These are phyloP conservation scores for Fusarium gaditjirri DNA, from an alignment of 2,329 filamentous ascomycete genomes.

Conservation along the genomic window DNA sequence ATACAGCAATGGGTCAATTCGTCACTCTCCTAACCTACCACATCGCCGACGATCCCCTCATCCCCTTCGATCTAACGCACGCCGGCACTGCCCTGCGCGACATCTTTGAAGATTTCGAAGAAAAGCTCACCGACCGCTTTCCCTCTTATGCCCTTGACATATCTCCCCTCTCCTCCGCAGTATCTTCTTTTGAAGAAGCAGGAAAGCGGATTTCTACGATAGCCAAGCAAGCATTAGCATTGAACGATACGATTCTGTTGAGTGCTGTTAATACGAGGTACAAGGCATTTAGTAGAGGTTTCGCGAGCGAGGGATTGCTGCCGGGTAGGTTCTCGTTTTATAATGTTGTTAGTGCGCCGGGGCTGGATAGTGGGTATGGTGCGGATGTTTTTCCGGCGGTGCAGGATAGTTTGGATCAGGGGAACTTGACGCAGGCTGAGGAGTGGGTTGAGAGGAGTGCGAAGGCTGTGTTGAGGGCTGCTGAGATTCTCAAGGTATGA, in stretches of 20 bases:
- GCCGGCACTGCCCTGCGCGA: constrained; percentile 18
- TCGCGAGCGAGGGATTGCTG: constrained; percentile 24
- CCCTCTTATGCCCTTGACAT: constrained; percentile 1
- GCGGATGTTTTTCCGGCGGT: constrained; percentile 37
- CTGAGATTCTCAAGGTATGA: constrained; percentile 20
- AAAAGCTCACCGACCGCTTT: constrained; percentile 15
- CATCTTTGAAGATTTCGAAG: constrained; percentile 26
- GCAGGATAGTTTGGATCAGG: constrained; percentile 34
- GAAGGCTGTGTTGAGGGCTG: constrained; percentile 25
- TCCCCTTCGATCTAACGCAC: constrained; percentile 23
- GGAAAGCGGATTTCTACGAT: constrained; percentile 8
- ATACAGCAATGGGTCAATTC: constrained; percentile 59
- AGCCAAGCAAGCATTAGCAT: background rate
- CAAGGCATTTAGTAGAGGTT: constrained; percentile 16
- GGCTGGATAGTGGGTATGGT: constrained; percentile 27
- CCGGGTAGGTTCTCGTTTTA: constrained; percentile 26
- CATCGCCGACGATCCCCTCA: constrained; percentile 28
- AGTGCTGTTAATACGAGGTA: constrained; percentile 16
- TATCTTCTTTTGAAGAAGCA: constrained; percentile 3
- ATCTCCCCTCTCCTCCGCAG: constrained; percentile 4
- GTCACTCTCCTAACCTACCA: constrained; percentile 26
- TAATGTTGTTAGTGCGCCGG: constrained; percentile 30
- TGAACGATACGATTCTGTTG: constrained; percentile 10
- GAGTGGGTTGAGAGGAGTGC: constrained; percentile 38
- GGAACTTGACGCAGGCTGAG: constrained; percentile 27